These are phyloP conservation scores for Debaryomyces tyrocola DNA, from an alignment of 805 yeast genomes.

Conservation along the genomic window DNA sequence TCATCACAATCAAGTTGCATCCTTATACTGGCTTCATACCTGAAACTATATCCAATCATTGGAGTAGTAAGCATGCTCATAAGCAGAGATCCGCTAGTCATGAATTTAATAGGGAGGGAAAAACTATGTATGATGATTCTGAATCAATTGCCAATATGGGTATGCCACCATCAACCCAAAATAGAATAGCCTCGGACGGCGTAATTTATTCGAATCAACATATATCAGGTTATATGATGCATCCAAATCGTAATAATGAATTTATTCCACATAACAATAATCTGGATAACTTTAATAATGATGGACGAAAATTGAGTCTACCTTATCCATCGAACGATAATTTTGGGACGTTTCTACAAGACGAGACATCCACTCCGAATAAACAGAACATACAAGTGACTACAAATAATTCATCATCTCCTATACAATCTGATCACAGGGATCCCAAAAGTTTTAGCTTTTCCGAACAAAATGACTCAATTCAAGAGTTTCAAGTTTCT, in stretches of 20 bases:
- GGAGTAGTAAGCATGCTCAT: neutral
- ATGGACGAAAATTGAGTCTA: neutral
- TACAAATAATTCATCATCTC: neutral
- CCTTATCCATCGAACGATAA: conserved; percentile 4
- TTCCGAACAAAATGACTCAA: conserved; percentile 25
- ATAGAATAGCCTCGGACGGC: conserved; percentile 22
- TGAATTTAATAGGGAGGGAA: conserved; percentile 19
- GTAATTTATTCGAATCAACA: conserved; percentile 10
- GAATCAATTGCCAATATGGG: neutral
- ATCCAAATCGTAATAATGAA: neutral
- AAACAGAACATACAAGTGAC: neutral
- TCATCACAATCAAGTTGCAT: conserved; percentile 1
- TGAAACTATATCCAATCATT: neutral
- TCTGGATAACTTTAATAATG: neutral
- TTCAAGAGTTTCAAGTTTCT: conserved; percentile 18
- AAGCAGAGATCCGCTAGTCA: conserved; percentile 20
- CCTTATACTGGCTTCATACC: conserved; percentile 2
- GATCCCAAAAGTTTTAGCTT: conserved; percentile 16
- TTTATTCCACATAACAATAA: neutral
- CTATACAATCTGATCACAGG: neutral
- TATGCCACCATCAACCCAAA: neutral
- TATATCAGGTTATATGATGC: no score
- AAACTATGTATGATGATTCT: conserved; percentile 2
- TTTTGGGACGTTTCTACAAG: conserved; percentile 4
- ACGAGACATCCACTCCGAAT: conserved; percentile 3